phyloP scores from a whole-genome alignment of 768 basidiomycete species.

The Mycena floridula region DNA sequence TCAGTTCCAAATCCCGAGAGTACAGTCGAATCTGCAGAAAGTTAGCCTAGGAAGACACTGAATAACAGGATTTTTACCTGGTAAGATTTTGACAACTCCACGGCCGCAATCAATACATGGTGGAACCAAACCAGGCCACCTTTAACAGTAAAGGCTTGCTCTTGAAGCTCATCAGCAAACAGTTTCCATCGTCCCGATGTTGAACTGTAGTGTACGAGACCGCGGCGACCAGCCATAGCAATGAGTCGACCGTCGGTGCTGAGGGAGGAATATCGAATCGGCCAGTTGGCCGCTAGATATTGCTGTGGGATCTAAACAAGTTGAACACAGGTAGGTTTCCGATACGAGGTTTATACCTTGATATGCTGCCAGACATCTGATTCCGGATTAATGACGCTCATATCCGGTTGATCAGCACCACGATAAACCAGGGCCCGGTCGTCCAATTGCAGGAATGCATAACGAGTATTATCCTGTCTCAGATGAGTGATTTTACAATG shows the following conservation, averaged over 20 bases:
- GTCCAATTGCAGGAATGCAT: constrained; percentile 93
- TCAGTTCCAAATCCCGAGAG: constrained; percentile 85
- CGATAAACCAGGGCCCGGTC: constrained; percentile 91
- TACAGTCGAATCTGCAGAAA: constrained; percentile 76
- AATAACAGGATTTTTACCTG: constrained; percentile 42
- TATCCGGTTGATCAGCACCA: constrained; percentile 95
- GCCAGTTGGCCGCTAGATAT: constrained; percentile 93
- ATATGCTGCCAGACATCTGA: constrained; percentile 98
- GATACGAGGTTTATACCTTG: constrained; percentile 51
- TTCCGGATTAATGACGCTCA: constrained; percentile 97
- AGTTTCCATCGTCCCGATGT: constrained; percentile 94
- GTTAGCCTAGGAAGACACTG: constrained; percentile 3
- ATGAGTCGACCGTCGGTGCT: constrained; percentile 88
- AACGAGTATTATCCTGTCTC: constrained; percentile 85
- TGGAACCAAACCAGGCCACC: constrained; percentile 97
- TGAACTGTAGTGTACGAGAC: constrained; percentile 90
- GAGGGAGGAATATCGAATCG: constrained; percentile 86
- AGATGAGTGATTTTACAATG: neutral
- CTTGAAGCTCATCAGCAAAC: constrained; percentile 76
- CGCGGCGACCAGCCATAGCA: constrained; percentile 87
- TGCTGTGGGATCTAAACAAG: constrained; percentile 72
- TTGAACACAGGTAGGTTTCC: neutral
- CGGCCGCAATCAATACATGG: constrained; percentile 87
- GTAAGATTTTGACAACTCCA: constrained; percentile 74
- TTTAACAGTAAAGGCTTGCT: constrained; percentile 79